Evolutionary conservation across 305 asterid species (phyloP).

Genomic region (Fraxinus velutina): DNA sequence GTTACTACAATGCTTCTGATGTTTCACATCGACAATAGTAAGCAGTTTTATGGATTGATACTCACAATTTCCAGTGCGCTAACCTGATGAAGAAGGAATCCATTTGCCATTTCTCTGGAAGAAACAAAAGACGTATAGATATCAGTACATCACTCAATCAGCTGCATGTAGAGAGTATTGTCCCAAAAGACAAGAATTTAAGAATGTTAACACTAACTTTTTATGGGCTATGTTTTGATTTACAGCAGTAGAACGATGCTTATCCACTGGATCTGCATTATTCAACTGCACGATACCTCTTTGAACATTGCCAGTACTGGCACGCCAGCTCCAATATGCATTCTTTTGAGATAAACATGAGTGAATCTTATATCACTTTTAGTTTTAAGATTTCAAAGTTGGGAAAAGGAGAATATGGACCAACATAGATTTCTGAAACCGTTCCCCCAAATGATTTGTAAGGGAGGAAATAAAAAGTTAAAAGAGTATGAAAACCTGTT

Average conservation of each 20-base stretch:
- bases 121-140: neutral
- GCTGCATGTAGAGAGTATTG: neutral
- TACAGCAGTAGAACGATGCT: slow-evolving; percentile 37
- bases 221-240: slow-evolving; percentile 23
- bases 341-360: slow-evolving; percentile 30
- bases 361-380: neutral
- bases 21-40: neutral
- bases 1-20: neutral
- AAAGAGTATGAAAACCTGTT: neutral
- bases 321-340: slow-evolving; percentile 40
- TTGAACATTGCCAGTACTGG: slow-evolving; percentile 18
- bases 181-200: neutral
- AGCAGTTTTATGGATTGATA: neutral
- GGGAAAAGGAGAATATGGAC: neutral
- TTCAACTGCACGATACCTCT: slow-evolving; percentile 5
- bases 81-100: slow-evolving; percentile 54
- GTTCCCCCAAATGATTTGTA: neutral
- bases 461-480: neutral
- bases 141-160: neutral
- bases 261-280: slow-evolving; percentile 12
- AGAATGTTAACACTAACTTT: slow-evolving; percentile 33
- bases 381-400: slow-evolving; percentile 6
- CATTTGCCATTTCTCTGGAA: slow-evolving; percentile 36
- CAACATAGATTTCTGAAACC: neutral
- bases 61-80: slow-evolving; percentile 55